Evolutionary conservation across 176 grass and related monocot genomes (phyloP).

Genomic region (Hordeum vulgare): MorexV3_pseudomolecules_assembly NC_058522.1:484695225-484695724

Average conservation of each 20-base stretch:
- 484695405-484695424: slow-evolving; percentile 8
- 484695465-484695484: not conserved
- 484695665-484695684: slow-evolving; percentile 96
- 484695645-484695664: slow-evolving; percentile 74
- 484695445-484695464: not conserved
- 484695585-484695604: slow-evolving; percentile 57
- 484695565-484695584: slow-evolving; percentile 37
- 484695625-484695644: slow-evolving; percentile 87
- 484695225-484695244: slow-evolving; percentile 80
- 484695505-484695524: slow-evolving; percentile 93
- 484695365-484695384: slow-evolving; percentile 76
- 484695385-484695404: slow-evolving; percentile 92
- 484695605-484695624: slow-evolving; percentile 77
- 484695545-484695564: slow-evolving; percentile 81
- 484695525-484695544: slow-evolving; percentile 84
- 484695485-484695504: slow-evolving; percentile 10
- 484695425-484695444: not conserved
- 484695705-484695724: slow-evolving; percentile 78
- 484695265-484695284: slow-evolving; percentile 79
- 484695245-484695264: slow-evolving; percentile 81
- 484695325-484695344: slow-evolving; percentile 71
- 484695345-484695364: slow-evolving; percentile 63
- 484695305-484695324: slow-evolving; percentile 71
- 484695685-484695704: slow-evolving; percentile 86
- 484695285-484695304: slow-evolving; percentile 76